These are phyloP conservation scores for Dovyalis caffra DNA, from an alignment of 345 rosid species.

Conservation along the genomic window DNA sequence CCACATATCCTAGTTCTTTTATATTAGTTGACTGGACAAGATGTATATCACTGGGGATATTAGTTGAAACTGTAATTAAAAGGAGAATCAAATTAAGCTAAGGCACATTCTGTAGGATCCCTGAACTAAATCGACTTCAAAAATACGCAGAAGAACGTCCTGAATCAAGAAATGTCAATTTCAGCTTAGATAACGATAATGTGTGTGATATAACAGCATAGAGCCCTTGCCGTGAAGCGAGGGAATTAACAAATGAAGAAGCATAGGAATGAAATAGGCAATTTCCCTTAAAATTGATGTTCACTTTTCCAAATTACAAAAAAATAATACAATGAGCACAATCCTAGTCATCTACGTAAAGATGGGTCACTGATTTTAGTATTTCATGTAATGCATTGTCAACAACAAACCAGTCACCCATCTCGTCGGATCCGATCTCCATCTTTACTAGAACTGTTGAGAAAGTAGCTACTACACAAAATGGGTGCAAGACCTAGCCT, in stretches of 20 bases:
- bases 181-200: too few relatives aligned
- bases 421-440: background rate
- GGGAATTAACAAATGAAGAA: background rate
- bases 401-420: conserved; percentile 12
- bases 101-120: too few relatives aligned
- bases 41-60: too few relatives aligned
- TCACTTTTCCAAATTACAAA: conserved; percentile 12
- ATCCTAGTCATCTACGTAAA: conserved; percentile 5
- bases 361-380: background rate
- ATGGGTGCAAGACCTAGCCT: conserved; percentile 14
- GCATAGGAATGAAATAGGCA: background rate
- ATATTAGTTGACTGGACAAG: too few relatives aligned
- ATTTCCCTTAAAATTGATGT: background rate
- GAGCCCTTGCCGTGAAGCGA: background rate
- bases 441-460: background rate
- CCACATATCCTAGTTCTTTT: too few relatives aligned
- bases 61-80: too few relatives aligned
- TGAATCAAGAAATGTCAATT: too few relatives aligned
- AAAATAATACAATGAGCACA: conserved; percentile 11
- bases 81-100: too few relatives aligned
- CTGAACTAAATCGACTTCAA: too few relatives aligned
- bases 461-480: background rate
- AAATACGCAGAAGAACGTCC: too few relatives aligned
- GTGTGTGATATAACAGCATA: background rate
- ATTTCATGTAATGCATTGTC: conserved; percentile 1